Percentiles rank a stretch among this genome's conserved stretches.
Evolutionary conservation across 108 stramenopile genomes (phyloP).

Genomic region (Nitzschia putrida): DNA sequence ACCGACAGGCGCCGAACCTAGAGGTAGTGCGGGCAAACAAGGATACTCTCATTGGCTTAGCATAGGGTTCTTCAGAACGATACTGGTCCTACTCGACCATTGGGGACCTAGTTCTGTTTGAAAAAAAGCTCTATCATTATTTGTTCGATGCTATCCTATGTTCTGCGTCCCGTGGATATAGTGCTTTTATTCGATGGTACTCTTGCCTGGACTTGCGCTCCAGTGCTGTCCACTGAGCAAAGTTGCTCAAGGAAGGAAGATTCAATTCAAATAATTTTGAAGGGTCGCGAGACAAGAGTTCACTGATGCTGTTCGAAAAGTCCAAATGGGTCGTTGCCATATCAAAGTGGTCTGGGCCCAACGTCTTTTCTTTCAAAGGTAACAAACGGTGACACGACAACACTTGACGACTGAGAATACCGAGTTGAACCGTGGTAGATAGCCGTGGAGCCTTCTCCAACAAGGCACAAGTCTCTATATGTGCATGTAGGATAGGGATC

Average conservation of each 20-base stretch:
- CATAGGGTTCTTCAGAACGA: too few species aligned
- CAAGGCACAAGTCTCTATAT: constrained; percentile 63
- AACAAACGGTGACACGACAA: constrained; percentile 36
- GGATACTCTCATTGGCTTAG: too few species aligned
- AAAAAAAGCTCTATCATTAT: too few species aligned
- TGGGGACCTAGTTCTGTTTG: too few species aligned
- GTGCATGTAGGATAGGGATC: constrained; percentile 57
- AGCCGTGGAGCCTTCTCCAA: constrained; percentile 23
- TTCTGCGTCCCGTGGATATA: constrained; percentile 67
- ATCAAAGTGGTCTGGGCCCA: constrained; percentile 52
- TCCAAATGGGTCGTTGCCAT: constrained; percentile 46
- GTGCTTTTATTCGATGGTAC: constrained; percentile 57
- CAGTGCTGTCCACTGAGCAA: constrained; percentile 56
- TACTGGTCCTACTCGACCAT: too few species aligned
- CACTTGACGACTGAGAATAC: constrained; percentile 53
- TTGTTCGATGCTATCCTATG: neutral
- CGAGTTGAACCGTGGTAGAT: constrained; percentile 23
- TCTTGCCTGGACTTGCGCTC: constrained; percentile 57
- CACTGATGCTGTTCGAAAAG: constrained; percentile 46
- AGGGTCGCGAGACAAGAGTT: constrained; percentile 62
- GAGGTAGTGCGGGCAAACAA: too few species aligned
- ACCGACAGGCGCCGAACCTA: too few species aligned
- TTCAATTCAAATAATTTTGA: constrained; percentile 45
- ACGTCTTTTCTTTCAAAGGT: constrained; percentile 25
- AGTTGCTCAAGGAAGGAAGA: constrained; percentile 32